Percentiles rank a stretch among this genome's conserved stretches.
Conservation (phyloP, 257 asterid species). For the Thymus quinquecostatus region DNA sequence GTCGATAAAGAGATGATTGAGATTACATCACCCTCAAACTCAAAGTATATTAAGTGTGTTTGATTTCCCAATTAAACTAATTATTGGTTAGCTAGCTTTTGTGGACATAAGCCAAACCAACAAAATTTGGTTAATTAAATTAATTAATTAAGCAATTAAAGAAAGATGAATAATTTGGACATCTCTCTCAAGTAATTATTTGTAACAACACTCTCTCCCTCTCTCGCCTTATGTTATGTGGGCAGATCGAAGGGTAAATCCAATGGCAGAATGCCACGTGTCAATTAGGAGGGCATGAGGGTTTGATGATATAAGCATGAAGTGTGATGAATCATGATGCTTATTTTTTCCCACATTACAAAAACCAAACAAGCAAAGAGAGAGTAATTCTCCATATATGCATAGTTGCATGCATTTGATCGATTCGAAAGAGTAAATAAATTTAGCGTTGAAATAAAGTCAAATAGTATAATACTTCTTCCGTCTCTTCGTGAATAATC, state of each 20-base stretch:
- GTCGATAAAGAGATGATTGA: no score
- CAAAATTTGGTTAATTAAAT: not conserved
- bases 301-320: constrained; percentile 52
- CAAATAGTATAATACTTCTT: no score
- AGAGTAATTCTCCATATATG: no score
- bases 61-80: not conserved
- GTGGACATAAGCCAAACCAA: constrained; percentile 20
- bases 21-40: not conserved
- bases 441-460: no score
- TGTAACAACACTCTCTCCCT: constrained; percentile 26
- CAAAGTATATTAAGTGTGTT: not conserved
- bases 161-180: constrained; percentile 22
- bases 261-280: constrained; percentile 33
- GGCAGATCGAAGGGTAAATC: constrained; percentile 19
- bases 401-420: no score
- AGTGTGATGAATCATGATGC: constrained; percentile 29
- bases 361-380: constrained; percentile 7
- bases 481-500: no score
- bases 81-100: not conserved
- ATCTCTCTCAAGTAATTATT: constrained; percentile 25
- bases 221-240: constrained; percentile 17
- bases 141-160: not conserved
- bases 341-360: not conserved
- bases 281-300: constrained; percentile 26
- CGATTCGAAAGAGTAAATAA: no score